A percentile compares a stretch with the other conserved stretches of the same genome.
Evolutionary conservation across 768 basidiomycete species (phyloP).

Genomic region (Pisolithus marmoratus): DNA sequence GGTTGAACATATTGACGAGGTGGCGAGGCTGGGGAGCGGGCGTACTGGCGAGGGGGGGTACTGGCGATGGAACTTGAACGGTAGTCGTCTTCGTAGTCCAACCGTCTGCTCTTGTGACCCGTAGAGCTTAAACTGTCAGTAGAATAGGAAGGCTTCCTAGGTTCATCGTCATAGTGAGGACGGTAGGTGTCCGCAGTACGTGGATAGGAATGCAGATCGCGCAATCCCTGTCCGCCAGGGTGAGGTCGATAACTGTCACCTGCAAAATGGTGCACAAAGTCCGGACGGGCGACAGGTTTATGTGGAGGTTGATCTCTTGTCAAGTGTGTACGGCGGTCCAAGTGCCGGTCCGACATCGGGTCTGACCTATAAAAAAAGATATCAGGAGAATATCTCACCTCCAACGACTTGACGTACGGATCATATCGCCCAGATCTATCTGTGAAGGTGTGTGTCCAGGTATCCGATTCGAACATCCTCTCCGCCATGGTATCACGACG

Average conservation of each 20-base stretch:
- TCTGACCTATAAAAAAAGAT: constrained; percentile 19
- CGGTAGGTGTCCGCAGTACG: constrained; percentile 46
- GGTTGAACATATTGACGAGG: constrained; percentile 10
- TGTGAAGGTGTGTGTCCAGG: constrained; percentile 57
- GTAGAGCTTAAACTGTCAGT: constrained; percentile 26
- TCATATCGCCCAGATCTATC: constrained; percentile 40
- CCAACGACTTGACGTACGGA: constrained; percentile 29
- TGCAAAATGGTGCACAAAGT: constrained; percentile 27
- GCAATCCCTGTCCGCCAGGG: constrained; percentile 27
- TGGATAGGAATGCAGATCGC: constrained; percentile 34
- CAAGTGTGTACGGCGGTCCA: constrained; percentile 30
- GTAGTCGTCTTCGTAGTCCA: constrained; percentile 22
- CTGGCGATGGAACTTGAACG: constrained; percentile 28
- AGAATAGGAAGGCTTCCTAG: constrained; percentile 25
- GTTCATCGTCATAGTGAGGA: constrained; percentile 37
- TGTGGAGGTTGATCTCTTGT: constrained; percentile 34
- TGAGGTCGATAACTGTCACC: constrained; percentile 50
- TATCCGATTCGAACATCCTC: constrained; percentile 66
- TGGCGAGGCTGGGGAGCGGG: constrained; percentile 20
- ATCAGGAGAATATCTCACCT: constrained; percentile 19
- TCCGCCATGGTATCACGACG: constrained; percentile 37
- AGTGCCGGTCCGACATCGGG: constrained; percentile 28
- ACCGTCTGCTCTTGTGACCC: constrained; percentile 14
- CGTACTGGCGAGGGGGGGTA: constrained; percentile 24
- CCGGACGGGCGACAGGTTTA: constrained; percentile 26